Evolutionary conservation across 129 eudicot genomes (phyloP).

Genomic region (Daucus carota): DNA sequence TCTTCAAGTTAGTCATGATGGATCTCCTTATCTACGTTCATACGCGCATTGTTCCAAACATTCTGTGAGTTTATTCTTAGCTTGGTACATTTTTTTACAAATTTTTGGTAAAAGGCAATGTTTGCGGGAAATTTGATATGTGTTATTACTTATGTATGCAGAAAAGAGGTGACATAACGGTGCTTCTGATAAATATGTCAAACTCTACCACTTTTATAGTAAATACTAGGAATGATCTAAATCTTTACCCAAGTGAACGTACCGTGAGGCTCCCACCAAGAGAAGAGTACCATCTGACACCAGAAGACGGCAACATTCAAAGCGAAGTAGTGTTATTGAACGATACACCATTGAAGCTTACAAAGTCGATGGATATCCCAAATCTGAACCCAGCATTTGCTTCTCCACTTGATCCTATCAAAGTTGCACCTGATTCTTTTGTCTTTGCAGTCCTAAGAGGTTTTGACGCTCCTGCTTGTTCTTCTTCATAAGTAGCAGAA

Average conservation of each 20-base stretch:
- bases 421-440: slow-evolving; percentile 30
- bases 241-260: slow-evolving; percentile 6
- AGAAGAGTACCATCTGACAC: slow-evolving; percentile 54
- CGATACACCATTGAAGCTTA: slow-evolving; percentile 35
- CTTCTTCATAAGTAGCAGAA: background rate
- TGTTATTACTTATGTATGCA: slow-evolving; percentile 7
- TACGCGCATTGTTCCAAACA: slow-evolving; percentile 64
- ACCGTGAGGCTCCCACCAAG: slow-evolving; percentile 7
- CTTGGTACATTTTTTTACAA: background rate
- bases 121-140: background rate
- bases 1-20: slow-evolving; percentile 34
- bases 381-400: slow-evolving; percentile 20
- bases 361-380: slow-evolving; percentile 29
- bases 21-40: slow-evolving; percentile 45
- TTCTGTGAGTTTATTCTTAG: slow-evolving; percentile 18
- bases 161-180: slow-evolving; percentile 26
- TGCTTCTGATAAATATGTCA: slow-evolving; percentile 47
- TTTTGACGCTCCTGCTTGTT: slow-evolving; percentile 36
- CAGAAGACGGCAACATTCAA: slow-evolving; percentile 34
- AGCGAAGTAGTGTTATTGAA: slow-evolving; percentile 38
- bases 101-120: background rate
- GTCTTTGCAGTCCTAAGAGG: slow-evolving; percentile 27
- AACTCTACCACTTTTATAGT: slow-evolving; percentile 29
- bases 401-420: slow-evolving; percentile 19
- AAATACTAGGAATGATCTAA: slow-evolving; percentile 19